Evolutionary conservation across 129 eudicot genomes (phyloP), one percentile per base, ranked within the genome.

Genomic region (Deinandra increscens): DNA sequence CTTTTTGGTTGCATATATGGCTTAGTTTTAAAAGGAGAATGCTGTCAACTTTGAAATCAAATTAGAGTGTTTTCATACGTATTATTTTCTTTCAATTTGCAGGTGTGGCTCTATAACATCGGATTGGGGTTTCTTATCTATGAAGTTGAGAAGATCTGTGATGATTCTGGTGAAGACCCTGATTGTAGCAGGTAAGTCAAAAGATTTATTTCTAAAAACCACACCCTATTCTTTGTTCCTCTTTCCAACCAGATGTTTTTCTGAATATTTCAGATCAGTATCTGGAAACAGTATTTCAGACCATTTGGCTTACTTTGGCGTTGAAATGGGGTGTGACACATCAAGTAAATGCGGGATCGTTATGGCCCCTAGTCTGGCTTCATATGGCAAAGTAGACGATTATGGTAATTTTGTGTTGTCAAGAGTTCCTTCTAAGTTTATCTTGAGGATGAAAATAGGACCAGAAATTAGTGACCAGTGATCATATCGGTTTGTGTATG

Each of bases 91-190:
- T 69, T 14, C 22, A 18, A 48, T 23, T 61, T 79, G 64, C 74
- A 94, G 99, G 99, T 94, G 69, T 93, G 99, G 99, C 85, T 89
- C 41, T 78, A 89, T 65, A 58, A 76, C 50, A 64, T 85, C 44
- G 96, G 82, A 54, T 71, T 79, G 45, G 93, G 83, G 48, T 87
- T 83, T 84, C 82, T 94, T 42, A 66, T 84, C 69, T 87, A 89
- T 68, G 55, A 61, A 68, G 86, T 75, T 39, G 99, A 94, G 78
- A 87, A 85, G 79, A 69, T 85, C 23, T 94, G 99, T 66, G 97
- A 94, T 78, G 90, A 70, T 55, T 87, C 99, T 17, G 99, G 99
- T 48, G 99, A 94, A 84, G 97, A 89, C 73, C 97, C 99, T 18
- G 61, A 80, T 63, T 94, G 99, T 80, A 94, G 99, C 87, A 83